These are phyloP conservation scores for Pelargonium nanum DNA, from an alignment of 345 rosid genomes.

Conservation along the genomic window DNA sequence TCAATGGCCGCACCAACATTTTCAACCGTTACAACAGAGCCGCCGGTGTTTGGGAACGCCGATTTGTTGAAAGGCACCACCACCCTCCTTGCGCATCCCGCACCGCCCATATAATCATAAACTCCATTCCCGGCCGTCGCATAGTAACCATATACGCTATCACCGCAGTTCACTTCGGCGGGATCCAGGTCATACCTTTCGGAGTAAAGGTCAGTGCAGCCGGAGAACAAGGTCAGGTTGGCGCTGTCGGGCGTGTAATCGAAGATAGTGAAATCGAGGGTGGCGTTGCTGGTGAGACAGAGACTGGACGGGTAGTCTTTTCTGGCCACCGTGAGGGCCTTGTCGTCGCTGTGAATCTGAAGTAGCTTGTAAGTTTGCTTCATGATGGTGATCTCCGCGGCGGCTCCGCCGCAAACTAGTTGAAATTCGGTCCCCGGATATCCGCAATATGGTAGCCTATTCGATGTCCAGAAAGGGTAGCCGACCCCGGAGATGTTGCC, in stretches of 20 bases:
- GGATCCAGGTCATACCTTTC: neutral
- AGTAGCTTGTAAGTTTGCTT: constrained; percentile 19
- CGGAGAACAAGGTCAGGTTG: constrained; percentile 15
- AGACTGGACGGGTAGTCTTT: constrained; percentile 7
- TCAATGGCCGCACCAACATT: constrained; percentile 10
- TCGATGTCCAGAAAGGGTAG: constrained; percentile 29
- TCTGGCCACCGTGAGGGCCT: constrained; percentile 17
- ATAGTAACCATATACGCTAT: constrained; percentile 1
- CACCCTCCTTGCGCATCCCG: constrained; percentile 11
- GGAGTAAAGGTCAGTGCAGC: constrained; percentile 3
- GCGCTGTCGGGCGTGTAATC: neutral
- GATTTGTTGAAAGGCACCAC: constrained; percentile 5
- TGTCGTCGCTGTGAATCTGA: fast-evolving
- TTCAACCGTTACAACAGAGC: fast-evolving
- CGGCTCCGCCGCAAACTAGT: constrained; percentile 11
- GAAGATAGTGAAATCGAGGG: constrained; percentile 1
- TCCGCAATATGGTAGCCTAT: constrained; percentile 18
- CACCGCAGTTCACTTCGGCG: neutral
- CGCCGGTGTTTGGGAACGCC: neutral
- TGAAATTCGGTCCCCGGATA: constrained; percentile 6
- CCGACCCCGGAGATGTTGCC: constrained; percentile 10
- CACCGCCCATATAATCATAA: too few relatives aligned
- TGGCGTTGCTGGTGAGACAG: constrained; percentile 16
- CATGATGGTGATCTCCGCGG: constrained; percentile 16
- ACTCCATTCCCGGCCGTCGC: neutral